phyloP scores from a whole-genome alignment of 176 grass and related monocot genomes.

The Tillandsia leiboldiana region DNA sequence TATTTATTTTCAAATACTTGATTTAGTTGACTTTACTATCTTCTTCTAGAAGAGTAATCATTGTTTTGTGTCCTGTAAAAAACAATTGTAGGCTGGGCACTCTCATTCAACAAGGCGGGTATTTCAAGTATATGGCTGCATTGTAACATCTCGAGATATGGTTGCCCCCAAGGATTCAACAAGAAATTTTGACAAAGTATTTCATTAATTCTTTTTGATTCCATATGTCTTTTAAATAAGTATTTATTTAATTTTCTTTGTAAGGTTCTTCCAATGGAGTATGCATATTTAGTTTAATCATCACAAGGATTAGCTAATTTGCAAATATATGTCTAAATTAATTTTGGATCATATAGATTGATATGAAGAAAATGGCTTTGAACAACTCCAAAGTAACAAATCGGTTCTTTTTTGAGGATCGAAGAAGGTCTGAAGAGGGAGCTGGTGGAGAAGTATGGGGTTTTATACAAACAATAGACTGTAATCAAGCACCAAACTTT shows the following conservation, averaged over 20 bases:
- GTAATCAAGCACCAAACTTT: neutral
- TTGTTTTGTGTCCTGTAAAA: constrained; percentile 10
- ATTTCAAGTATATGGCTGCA: constrained; percentile 85
- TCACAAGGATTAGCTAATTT: neutral
- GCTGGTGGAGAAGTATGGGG: neutral
- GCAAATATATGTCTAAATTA: neutral
- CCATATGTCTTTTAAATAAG: neutral
- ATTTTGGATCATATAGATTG: neutral
- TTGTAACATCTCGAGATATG: constrained; percentile 75
- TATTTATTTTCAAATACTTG: neutral
- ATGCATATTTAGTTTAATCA: too few relatives aligned
- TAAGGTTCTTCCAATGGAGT: too few relatives aligned
- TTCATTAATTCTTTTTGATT: constrained; percentile 7
- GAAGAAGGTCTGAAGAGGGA: neutral
- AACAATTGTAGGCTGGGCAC: constrained; percentile 39
- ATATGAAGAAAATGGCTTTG: neutral
- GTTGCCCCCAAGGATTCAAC: constrained; percentile 68
- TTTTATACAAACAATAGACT: neutral
- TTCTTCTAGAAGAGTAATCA: neutral
- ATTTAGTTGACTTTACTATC: neutral
- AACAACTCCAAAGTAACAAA: neutral
- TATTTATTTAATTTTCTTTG: neutral
- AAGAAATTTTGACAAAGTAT: constrained; percentile 74
- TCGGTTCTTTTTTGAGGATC: neutral
- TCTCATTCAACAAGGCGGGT: constrained; percentile 53